A percentile compares a stretch with the other conserved stretches of the same genome.
Evolutionary conservation across 2,329 filamentous ascomycete genomes (phyloP).

Genomic region (Diplodia intermedia): DNA sequence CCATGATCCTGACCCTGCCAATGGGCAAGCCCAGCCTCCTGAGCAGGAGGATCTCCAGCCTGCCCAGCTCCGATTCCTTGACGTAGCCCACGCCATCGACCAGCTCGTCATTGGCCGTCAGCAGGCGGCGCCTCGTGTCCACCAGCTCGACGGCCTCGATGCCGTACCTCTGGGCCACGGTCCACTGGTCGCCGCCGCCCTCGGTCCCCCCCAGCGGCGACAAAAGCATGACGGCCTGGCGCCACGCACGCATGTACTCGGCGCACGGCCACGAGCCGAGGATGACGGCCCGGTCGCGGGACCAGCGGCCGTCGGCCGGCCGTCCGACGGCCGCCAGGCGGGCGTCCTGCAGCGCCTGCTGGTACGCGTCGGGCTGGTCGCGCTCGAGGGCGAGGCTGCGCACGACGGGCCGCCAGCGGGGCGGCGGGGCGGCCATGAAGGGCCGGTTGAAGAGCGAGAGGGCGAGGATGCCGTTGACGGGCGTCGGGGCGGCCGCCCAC

Average conservation of each 20-base stretch:
- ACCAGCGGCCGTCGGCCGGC: too few relatives aligned
- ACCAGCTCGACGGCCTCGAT: constrained; percentile 1
- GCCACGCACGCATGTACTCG: neutral
- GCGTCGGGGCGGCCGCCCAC: neutral
- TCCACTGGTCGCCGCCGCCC: too few relatives aligned
- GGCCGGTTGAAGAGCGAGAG: neutral
- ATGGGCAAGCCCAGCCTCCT: neutral
- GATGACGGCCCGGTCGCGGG: too few relatives aligned
- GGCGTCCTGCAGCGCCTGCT: too few relatives aligned
- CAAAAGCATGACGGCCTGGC: neutral
- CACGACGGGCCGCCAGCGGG: neutral
- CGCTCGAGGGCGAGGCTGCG: neutral
- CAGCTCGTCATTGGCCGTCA: neutral
- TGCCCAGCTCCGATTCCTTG: neutral
- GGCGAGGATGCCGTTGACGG: neutral
- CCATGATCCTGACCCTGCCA: neutral
- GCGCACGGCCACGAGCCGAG: neutral
- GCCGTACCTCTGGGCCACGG: neutral
- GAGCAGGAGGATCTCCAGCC: neutral
- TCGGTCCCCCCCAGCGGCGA: neutral
- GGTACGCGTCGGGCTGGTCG: too few relatives aligned
- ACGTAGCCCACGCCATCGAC: neutral
- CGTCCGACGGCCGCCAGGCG: too few relatives aligned
- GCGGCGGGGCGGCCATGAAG: neutral
- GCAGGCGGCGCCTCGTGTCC: neutral